Evolutionary conservation across 2,329 filamentous ascomycete species (phyloP).

Genomic region (Cladophialophora chaetospira): DNA sequence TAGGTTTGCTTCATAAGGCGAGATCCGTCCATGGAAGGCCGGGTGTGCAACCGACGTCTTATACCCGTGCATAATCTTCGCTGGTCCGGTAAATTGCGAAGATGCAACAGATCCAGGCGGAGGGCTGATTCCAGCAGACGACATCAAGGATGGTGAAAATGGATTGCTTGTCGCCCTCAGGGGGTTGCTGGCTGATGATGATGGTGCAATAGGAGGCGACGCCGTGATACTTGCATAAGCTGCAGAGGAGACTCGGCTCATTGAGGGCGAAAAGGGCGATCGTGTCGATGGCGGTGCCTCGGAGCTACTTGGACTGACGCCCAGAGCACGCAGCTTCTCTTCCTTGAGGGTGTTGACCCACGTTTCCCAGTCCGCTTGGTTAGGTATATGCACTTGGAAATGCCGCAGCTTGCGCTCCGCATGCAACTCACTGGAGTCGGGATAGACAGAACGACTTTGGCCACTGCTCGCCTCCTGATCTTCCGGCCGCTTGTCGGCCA

Average conservation of each 20-base stretch:
- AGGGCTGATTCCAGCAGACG: conserved; percentile 65
- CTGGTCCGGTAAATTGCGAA: conserved; percentile 64
- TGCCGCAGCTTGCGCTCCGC: conserved; percentile 39
- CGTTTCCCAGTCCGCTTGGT: conserved; percentile 65
- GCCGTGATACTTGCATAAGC: conserved; percentile 77
- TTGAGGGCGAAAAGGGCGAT: conserved; percentile 64
- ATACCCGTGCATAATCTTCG: conserved; percentile 61
- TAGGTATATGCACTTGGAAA: conserved; percentile 46
- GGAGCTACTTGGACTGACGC: conserved; percentile 77
- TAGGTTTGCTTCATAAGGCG: conserved; percentile 67
- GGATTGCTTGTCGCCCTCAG: conserved; percentile 60
- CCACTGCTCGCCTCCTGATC: conserved; percentile 29
- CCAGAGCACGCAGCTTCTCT: conserved; percentile 87
- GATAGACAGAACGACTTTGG: conserved; percentile 47
- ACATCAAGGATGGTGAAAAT: conserved; percentile 63
- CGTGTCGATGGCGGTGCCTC: conserved; percentile 62
- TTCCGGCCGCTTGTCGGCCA: conserved; percentile 29
- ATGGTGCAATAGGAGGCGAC: conserved; percentile 76
- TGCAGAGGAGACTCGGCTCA: conserved; percentile 68
- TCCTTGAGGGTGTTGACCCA: conserved; percentile 84
- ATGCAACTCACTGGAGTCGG: conserved; percentile 43
- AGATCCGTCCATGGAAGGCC: conserved; percentile 60
- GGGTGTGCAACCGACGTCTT: conserved; percentile 72
- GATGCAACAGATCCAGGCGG: conserved; percentile 68
- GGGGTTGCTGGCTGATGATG: conserved; percentile 73